A percentile compares a stretch with the other conserved stretches of the same genome.
These are phyloP conservation scores for Phylloporus sp. DNA, from an alignment of 1,284 basidiomycete genomes.

Conservation along the genomic window DNA sequence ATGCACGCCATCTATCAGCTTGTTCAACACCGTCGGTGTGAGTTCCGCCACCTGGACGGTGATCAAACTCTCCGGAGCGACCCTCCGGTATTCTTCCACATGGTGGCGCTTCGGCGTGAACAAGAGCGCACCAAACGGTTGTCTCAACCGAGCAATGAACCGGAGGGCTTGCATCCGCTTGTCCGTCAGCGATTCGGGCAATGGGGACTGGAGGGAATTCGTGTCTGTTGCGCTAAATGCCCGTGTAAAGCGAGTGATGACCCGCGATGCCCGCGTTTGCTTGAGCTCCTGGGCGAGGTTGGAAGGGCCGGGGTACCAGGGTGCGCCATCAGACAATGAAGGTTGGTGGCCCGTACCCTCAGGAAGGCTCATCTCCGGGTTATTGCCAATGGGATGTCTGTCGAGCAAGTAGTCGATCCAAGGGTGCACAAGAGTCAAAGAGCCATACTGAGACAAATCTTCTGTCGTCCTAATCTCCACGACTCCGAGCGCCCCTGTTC, in stretches of 20 bases:
- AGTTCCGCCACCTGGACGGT: slow-evolving; percentile 2
- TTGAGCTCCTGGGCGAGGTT: too few relatives aligned
- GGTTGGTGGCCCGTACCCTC: neutral
- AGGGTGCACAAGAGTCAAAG: slow-evolving; percentile 11
- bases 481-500: neutral
- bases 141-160: neutral
- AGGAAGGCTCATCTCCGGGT: neutral
- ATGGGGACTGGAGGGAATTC: neutral
- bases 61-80: slow-evolving; percentile 1
- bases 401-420: slow-evolving; percentile 13
- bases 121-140: neutral
- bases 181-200: neutral
- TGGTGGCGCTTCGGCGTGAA: slow-evolving; percentile 3
- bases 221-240: too few relatives aligned
- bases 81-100: slow-evolving; percentile 5
- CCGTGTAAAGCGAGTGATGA: neutral
- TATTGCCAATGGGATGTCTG: neutral
- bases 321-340: neutral
- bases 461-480: slow-evolving; percentile 3
- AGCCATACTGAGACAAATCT: slow-evolving; percentile 4
- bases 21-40: neutral
- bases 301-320: neutral
- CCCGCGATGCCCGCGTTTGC: neutral
- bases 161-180: neutral
- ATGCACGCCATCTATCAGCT: neutral